Evolutionary conservation across 352 stramenopile genomes (phyloP), one percentile per base, ranked within the genome.

Genomic region (Globisporangium viniferum): DNA sequence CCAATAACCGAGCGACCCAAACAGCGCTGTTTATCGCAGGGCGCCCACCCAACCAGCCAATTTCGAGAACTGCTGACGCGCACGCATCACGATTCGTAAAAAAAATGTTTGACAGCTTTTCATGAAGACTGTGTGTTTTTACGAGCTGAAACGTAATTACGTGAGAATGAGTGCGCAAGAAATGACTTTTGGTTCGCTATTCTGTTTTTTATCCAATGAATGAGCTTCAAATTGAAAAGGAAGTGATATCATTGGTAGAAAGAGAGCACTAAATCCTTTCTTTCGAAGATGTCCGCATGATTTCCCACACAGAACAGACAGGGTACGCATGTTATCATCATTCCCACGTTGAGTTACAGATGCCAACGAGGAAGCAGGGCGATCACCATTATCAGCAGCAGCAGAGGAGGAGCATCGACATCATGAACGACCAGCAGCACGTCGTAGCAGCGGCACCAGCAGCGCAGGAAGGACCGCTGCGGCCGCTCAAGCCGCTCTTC

Each of bases 401-500:
- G 15, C 18, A 51, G 2, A 18, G 12, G 44, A 51, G 44, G 5
- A 24, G 5, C 44, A 8, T 22, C 3, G 51, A 57, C 10, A 20
- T 22, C 55, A 14, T 22, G 29, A 60, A 36, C 55, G 31, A 60
- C 31, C 55, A 46, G 29, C 31, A 10, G 29, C 31, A 10, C 9
- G 3, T 2, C 4, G 1, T 1, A 35, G 55, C 31, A 20, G 31
- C 31, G 18, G 31, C 31, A 5, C 18, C 18, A 29, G 15, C 3
- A 24, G 12, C 18, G 20, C 55, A 60, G 4, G 55, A 41, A 9
- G 18, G 20, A 4, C 29, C 48, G 33, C 39, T 62, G 15, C 62
- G 24, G 12, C 39, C 64, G 15, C 64, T 64, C 6, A 14, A 58
- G 22, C 33, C 64, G 46, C 46, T 63, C 33, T 31, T 35, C 33